These are phyloP conservation scores for Wickerhamomyces strasburgensis DNA, from an alignment of 805 yeast species.

Conservation along the genomic window DNA sequence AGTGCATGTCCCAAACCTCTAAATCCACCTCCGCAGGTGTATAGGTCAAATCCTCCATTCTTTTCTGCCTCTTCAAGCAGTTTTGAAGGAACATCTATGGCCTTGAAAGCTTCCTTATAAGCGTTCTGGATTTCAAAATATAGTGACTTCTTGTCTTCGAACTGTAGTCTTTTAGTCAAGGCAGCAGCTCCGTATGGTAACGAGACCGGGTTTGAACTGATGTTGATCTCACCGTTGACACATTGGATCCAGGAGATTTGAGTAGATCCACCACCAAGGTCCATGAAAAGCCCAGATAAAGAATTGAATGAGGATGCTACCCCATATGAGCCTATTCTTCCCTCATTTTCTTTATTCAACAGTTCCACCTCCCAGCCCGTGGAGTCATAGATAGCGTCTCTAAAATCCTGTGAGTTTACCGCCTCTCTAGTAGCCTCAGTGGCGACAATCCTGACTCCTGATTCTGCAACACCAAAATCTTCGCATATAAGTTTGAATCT, in stretches of 20 bases:
- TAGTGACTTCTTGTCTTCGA: conserved; percentile 45
- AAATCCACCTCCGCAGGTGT: conserved; percentile 71
- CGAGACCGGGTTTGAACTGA: conserved; percentile 54
- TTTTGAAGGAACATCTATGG: conserved; percentile 48
- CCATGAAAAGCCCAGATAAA: conserved; percentile 64
- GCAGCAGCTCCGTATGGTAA: conserved; percentile 75
- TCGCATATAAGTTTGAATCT: conserved; percentile 66
- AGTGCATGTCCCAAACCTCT: conserved; percentile 65
- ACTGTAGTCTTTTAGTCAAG: conserved; percentile 47
- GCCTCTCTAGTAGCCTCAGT: conserved; percentile 75
- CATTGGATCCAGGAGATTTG: conserved; percentile 68
- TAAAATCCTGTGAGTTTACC: conserved; percentile 54
- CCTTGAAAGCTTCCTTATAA: conserved; percentile 43
- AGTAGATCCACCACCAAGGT: conserved; percentile 67
- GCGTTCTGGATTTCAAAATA: conserved; percentile 51
- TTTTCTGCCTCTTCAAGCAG: conserved; percentile 44
- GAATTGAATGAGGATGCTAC: conserved; percentile 69
- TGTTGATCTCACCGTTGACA: conserved; percentile 46
- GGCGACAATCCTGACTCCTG: conserved; percentile 61
- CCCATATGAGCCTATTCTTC: conserved; percentile 63
- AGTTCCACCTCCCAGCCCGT: conserved; percentile 65
- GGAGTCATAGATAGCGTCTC: conserved; percentile 48
- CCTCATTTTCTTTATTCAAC: conserved; percentile 60
- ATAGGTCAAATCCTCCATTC: conserved; percentile 59
- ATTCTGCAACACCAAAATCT: conserved; percentile 64